These are phyloP conservation scores for Monilinia aucupariae DNA, from an alignment of 2,329 filamentous ascomycete species.

Conservation along the genomic window DNA sequence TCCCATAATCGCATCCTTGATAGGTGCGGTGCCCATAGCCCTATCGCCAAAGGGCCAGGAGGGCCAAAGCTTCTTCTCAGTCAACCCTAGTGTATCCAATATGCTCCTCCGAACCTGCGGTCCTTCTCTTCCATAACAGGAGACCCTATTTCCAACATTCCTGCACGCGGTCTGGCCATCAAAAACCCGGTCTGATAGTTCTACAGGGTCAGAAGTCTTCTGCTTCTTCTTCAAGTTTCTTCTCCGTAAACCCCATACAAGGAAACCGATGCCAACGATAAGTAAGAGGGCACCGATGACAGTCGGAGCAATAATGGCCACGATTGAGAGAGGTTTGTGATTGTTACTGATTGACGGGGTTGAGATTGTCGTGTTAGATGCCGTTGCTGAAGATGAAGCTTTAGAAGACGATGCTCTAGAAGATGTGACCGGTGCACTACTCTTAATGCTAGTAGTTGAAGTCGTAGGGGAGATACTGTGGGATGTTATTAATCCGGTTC, in stretches of 20 bases:
- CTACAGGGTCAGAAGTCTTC: neutral
- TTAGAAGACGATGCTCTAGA: neutral
- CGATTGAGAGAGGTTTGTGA: neutral
- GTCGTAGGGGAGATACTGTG: neutral
- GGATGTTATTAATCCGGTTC: neutral
- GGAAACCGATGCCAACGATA: neutral
- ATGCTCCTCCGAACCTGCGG: neutral
- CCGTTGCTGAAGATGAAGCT: neutral
- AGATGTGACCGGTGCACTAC: neutral
- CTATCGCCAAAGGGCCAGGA: constrained; percentile 7
- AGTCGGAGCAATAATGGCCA: neutral
- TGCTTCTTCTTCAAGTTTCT: neutral
- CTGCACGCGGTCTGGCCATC: neutral
- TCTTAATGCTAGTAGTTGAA: neutral
- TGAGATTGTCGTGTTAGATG: neutral
- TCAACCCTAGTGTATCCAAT: neutral
- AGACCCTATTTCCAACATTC: neutral
- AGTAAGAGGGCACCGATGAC: neutral
- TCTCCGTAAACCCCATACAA: constrained; percentile 1
- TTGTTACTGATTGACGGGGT: too few relatives aligned
- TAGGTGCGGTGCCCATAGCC: neutral
- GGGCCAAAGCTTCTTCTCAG: neutral
- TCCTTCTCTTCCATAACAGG: too few relatives aligned
- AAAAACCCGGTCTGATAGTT: too few relatives aligned
- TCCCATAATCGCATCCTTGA: neutral